phyloP scores from a whole-genome alignment of 2,329 filamentous ascomycete genomes.

The Diaporthe capsici region DNA sequence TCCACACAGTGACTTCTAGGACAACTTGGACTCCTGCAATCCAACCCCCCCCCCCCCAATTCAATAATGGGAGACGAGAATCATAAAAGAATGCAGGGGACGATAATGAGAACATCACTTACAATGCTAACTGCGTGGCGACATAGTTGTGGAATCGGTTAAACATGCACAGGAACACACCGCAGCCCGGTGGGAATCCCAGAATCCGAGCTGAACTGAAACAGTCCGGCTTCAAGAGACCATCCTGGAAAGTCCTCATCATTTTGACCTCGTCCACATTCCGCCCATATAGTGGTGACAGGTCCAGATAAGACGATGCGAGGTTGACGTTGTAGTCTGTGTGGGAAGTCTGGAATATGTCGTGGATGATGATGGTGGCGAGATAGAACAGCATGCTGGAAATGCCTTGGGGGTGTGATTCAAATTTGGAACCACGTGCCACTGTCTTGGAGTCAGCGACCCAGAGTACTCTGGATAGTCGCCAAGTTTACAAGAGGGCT shows the following conservation, averaged over 20 bases:
- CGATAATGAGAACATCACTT: background rate
- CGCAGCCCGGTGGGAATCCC: slow-evolving; percentile 78
- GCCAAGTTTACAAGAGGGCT: background rate
- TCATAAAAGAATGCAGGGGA: background rate
- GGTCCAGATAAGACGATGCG: slow-evolving; percentile 82
- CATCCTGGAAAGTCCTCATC: slow-evolving; percentile 58
- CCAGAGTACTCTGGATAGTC: no score
- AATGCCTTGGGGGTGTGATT: slow-evolving; percentile 69
- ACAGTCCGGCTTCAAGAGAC: slow-evolving; percentile 78
- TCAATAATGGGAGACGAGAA: background rate
- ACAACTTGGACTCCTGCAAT: background rate
- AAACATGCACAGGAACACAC: slow-evolving; percentile 77
- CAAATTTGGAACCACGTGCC: slow-evolving; percentile 66
- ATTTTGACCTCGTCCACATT: slow-evolving; percentile 65
- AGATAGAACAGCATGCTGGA: slow-evolving; percentile 83
- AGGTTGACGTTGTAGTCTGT: slow-evolving; percentile 73
- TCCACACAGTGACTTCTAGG: slow-evolving; percentile 46
- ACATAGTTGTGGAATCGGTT: slow-evolving; percentile 79
- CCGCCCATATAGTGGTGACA: slow-evolving; percentile 80
- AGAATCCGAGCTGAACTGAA: slow-evolving; percentile 77
- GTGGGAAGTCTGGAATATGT: slow-evolving; percentile 75
- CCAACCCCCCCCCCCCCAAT: background rate
- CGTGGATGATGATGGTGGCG: slow-evolving; percentile 76
- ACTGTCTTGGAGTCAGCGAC: slow-evolving; percentile 53
- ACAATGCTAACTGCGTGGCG: slow-evolving; percentile 47